A percentile compares a stretch with the other conserved stretches of the same genome.
phyloP scores from a whole-genome alignment of 805 yeast species.

The Osmozyma mogii region DNA sequence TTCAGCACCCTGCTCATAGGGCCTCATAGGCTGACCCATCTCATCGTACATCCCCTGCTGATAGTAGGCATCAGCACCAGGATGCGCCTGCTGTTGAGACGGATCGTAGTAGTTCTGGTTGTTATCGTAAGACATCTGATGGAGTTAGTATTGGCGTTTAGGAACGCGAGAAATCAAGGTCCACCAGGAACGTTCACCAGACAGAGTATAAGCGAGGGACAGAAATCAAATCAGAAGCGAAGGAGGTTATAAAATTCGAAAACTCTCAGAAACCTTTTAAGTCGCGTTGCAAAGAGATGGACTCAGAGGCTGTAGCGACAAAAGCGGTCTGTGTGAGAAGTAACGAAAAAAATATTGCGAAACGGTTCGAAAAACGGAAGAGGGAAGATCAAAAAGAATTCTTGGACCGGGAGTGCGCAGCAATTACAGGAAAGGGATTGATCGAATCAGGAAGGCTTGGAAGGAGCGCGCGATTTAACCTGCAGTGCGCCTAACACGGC shows the following conservation, averaged over 20 bases:
- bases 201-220: neutral
- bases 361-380: neutral
- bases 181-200: neutral
- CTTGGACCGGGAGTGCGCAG: slow-evolving; percentile 2
- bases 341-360: slow-evolving; percentile 6
- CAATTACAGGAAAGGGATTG: slow-evolving; percentile 1
- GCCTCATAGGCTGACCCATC: slow-evolving; percentile 20
- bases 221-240: neutral
- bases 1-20: slow-evolving; percentile 35
- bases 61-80: slow-evolving; percentile 21
- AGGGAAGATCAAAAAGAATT: slow-evolving; percentile 1
- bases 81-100: slow-evolving; percentile 15
- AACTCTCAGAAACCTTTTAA: slow-evolving; percentile 2
- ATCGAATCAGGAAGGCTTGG: slow-evolving; percentile 1
- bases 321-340: too few relatives aligned
- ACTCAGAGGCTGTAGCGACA: too few relatives aligned
- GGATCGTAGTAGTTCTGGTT: slow-evolving; percentile 35
- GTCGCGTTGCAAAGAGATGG: slow-evolving; percentile 4
- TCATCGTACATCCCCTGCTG: slow-evolving; percentile 36
- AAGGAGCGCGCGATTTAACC: too few relatives aligned
- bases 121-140: slow-evolving; percentile 53
- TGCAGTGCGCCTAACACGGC: too few relatives aligned
- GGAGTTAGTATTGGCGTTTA: slow-evolving; percentile 14
- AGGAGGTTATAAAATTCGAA: slow-evolving; percentile 1
- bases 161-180: slow-evolving; percentile 2